These are phyloP conservation scores for Beta vulgaris DNA, from an alignment of 148 eudicot genomes.

Conservation along the genomic window DNA sequence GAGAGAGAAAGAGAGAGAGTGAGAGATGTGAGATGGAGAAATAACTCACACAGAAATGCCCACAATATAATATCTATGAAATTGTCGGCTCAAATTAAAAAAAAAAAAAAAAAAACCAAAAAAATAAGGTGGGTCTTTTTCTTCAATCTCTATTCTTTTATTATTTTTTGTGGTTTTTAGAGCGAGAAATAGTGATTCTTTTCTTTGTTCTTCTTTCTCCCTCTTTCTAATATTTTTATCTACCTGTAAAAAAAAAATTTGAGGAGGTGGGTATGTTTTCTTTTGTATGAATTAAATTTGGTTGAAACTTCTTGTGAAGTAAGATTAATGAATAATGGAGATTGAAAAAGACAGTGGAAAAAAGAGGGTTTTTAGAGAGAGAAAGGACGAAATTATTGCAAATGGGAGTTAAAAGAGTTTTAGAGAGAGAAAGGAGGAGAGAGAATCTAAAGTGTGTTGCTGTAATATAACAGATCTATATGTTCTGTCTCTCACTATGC, in stretches of 20 bases:
- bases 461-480: too few species aligned
- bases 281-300: too few species aligned
- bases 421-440: neutral
- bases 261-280: too few species aligned
- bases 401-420: neutral
- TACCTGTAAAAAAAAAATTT: slow-evolving; percentile 12
- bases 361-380: too few species aligned
- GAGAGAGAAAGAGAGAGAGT: neutral
- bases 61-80: slow-evolving; percentile 25
- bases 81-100: slow-evolving; percentile 18
- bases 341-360: too few species aligned
- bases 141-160: neutral
- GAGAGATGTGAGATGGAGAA: slow-evolving; percentile 18
- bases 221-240: too few species aligned
- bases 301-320: too few species aligned
- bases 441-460: too few species aligned
- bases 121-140: slow-evolving; percentile 23
- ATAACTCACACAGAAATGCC: slow-evolving; percentile 4
- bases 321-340: too few species aligned
- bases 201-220: slow-evolving; percentile 26
- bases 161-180: neutral
- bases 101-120: neutral
- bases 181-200: slow-evolving; percentile 28
- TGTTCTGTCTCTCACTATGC: too few species aligned
- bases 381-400: neutral